Conservation (phyloP, 441 rosid species). For the Syzygium malaccense region DNA sequence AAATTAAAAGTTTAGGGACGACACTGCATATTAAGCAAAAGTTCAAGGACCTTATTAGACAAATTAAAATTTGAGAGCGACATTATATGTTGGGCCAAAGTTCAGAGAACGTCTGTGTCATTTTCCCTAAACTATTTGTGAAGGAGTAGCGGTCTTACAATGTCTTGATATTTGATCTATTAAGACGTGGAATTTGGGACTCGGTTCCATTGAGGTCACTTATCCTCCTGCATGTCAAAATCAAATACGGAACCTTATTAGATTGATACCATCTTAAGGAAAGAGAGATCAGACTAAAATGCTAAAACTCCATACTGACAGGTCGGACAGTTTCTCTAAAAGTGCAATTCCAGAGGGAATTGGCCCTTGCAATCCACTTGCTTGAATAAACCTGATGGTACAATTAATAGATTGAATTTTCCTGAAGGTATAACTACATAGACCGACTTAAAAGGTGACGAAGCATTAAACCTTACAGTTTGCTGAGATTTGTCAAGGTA, state of each 20-base stretch:
- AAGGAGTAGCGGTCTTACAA: background rate
- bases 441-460: background rate
- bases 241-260: background rate
- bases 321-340: background rate
- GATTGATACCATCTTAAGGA: background rate
- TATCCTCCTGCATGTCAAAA: background rate
- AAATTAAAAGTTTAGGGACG: too few species aligned
- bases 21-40: too few species aligned
- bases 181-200: background rate
- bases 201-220: background rate
- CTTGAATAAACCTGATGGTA: background rate
- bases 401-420: background rate
- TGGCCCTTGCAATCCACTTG: background rate
- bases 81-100: too few species aligned
- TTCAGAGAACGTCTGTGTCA: too few species aligned
- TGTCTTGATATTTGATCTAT: rapidly evolving
- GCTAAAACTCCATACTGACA: background rate
- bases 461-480: background rate
- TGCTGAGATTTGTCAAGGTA: background rate
- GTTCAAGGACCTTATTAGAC: rapidly evolving
- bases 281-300: background rate
- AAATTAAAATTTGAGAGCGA: too few species aligned
- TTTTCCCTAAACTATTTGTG: background rate
- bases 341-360: background rate
- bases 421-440: background rate